Base-by-base conservation (phyloP, 1,284 basidiomycete genomes). In the Coniferiporia sulphurascens region DNA sequence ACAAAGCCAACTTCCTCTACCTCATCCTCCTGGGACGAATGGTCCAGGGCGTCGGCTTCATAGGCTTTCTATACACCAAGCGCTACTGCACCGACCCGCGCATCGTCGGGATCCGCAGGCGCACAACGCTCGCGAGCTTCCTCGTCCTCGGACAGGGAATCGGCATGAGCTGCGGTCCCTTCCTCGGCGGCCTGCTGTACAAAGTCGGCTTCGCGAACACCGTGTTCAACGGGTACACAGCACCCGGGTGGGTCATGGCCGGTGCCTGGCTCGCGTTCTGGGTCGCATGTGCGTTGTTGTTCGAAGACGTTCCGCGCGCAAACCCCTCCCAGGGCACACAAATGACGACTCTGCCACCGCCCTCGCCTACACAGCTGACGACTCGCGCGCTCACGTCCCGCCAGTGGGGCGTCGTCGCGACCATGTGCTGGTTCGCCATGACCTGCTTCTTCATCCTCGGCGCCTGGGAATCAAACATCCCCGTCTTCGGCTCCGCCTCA, bases 381-480 rank as follows among this genome's bases (percentile, higher is more conserved):
- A 65, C 3, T 54, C 36, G 51, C 27, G 45, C 46, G 78, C 56
- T 78, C 74, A 72, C 48, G 5, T 17, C 13, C 3, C 61, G 62
- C 1, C 72, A 74, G 61, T 73, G 71, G 71, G 84, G 82, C 21
- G 81, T 85, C 43, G 75, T 81, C n/a, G 65, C 73, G 36, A 84
- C 80, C 65, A 87, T 87, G 84, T 86, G 83, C 67, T 87, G 85
- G 82, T 84, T 81, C 65, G 79, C 85, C 44, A 87, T 88, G 84
- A 79, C 82, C 8, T 86, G 81, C 68, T 89, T 89, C 76, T 86
- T 87, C 72, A 77, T 87, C 66, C 80, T 89, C 54, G 85, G 84
- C 15, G 80, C 81, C 17, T 88, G 85, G 86, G 86, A 89, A 67
- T 75, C 82, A 44, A 88, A 87, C 69, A 79, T 89, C 57, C 86